Conservation (phyloP, 352 stramenopile species). For the Phytophthora gonapodyides region DNA sequence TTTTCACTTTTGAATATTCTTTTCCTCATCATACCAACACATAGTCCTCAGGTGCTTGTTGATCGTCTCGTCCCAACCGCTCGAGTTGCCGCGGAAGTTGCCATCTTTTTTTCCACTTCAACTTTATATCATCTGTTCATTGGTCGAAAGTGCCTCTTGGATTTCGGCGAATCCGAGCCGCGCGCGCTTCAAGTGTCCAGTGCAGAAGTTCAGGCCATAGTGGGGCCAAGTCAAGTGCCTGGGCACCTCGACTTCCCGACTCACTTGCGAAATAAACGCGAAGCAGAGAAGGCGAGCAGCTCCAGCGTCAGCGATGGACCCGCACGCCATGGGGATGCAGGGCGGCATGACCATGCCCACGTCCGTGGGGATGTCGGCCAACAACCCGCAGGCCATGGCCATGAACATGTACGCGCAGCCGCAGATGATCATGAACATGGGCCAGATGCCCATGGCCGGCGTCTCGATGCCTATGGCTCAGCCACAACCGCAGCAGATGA, state of each 20-base stretch:
- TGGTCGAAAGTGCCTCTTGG: conserved; percentile 17
- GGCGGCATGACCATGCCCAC: conserved; percentile 65
- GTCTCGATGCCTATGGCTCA: conserved; percentile 26
- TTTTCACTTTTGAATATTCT: not conserved
- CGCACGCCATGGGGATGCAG: conserved; percentile 68
- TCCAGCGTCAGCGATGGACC: conserved; percentile 45
- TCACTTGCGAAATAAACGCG: conserved; percentile 37
- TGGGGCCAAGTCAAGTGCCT: conserved; percentile 22
- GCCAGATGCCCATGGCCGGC: conserved; percentile 23
- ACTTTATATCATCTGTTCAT: conserved; percentile 12
- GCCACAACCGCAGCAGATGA: conserved; percentile 8
- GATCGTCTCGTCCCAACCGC: no score
- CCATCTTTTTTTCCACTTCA: conserved; percentile 18
- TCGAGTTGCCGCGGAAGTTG: not conserved
- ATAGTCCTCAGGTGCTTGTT: no score
- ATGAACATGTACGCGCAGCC: conserved; percentile 48
- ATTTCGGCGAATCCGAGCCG: conserved; percentile 22
- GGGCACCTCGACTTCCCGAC: conserved; percentile 1
- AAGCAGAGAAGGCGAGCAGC: conserved; percentile 14
- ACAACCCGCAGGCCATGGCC: conserved; percentile 42
- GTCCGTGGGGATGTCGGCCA: conserved; percentile 53
- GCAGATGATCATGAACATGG: conserved; percentile 67
- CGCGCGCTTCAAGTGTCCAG: conserved; percentile 41
- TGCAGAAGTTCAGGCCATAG: conserved; percentile 32
- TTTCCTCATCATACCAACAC: no score